Percentiles rank a stretch among this genome's conserved stretches.
Conservation (phyloP, 148 eudicot species). For the Drosera capensis region DNA sequence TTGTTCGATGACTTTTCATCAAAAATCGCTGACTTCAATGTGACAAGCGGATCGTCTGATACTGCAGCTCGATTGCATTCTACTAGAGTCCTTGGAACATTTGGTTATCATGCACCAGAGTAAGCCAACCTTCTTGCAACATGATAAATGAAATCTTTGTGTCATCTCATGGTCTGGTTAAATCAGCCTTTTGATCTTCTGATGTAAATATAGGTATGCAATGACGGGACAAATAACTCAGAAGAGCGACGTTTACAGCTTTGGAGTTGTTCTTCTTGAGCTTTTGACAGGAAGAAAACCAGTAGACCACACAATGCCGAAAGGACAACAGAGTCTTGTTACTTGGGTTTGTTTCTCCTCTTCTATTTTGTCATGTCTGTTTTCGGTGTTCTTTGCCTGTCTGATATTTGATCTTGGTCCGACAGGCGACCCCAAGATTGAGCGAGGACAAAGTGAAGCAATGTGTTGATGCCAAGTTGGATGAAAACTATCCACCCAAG, state of each 20-base stretch:
- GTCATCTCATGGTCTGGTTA: background rate
- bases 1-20: slow-evolving; percentile 47
- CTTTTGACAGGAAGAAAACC: slow-evolving; percentile 94
- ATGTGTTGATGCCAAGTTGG: slow-evolving; percentile 85
- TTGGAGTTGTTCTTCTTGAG: slow-evolving; percentile 90
- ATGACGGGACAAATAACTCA: slow-evolving; percentile 97
- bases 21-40: slow-evolving; percentile 60
- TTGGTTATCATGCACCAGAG: slow-evolving; percentile 84
- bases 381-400: background rate
- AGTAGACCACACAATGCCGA: slow-evolving; percentile 95
- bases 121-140: slow-evolving; percentile 8
- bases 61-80: slow-evolving; percentile 75
- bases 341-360: slow-evolving; percentile 46
- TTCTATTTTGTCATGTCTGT: background rate
- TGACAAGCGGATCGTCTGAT: slow-evolving; percentile 51
- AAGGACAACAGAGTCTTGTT: slow-evolving; percentile 91
- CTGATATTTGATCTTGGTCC: slow-evolving; percentile 2
- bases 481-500: slow-evolving; percentile 62
- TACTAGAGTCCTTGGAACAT: slow-evolving; percentile 66
- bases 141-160: background rate
- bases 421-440: slow-evolving; percentile 88
- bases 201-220: slow-evolving; percentile 48
- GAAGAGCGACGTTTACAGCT: slow-evolving; percentile 93
- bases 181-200: background rate
- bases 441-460: slow-evolving; percentile 96